phyloP scores from a whole-genome alignment of 352 stramenopile genomes.

The Thalassiosira sp. region DNA sequence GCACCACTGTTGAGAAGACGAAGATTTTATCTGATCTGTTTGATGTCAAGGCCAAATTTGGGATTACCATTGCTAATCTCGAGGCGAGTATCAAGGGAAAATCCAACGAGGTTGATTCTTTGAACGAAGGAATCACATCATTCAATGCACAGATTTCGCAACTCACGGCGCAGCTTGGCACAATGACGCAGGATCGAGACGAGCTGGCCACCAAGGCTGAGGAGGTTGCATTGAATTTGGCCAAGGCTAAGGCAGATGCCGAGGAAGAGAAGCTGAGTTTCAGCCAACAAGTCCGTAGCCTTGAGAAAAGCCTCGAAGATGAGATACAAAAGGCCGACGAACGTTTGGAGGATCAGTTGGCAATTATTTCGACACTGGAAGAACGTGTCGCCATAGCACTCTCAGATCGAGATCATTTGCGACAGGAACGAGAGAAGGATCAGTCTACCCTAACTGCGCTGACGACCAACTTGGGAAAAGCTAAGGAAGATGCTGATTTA shows the following conservation, averaged over 20 bases:
- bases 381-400: neutral
- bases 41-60: neutral
- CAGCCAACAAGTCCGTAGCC: constrained; percentile 1
- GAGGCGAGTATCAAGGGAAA: neutral
- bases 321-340: constrained; percentile 1
- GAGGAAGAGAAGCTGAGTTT: constrained; percentile 14
- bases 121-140: constrained; percentile 1
- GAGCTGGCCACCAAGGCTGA: neutral
- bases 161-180: constrained; percentile 1
- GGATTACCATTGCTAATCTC: neutral
- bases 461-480: neutral
- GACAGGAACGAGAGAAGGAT: neutral
- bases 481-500: neutral
- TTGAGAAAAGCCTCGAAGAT: constrained; percentile 26
- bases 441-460: neutral
- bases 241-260: constrained; percentile 5
- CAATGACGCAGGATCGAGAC: neutral
- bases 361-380: neutral
- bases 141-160: neutral
- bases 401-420: neutral
- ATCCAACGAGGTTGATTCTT: constrained; percentile 3
- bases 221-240: no score
- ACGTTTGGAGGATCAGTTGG: constrained; percentile 6
- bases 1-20: constrained; percentile 4
- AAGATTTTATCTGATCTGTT: neutral